These are phyloP conservation scores for Micromonas pusilla DNA, from an alignment of 139 green algal genomes.

Conservation along the genomic window DNA sequence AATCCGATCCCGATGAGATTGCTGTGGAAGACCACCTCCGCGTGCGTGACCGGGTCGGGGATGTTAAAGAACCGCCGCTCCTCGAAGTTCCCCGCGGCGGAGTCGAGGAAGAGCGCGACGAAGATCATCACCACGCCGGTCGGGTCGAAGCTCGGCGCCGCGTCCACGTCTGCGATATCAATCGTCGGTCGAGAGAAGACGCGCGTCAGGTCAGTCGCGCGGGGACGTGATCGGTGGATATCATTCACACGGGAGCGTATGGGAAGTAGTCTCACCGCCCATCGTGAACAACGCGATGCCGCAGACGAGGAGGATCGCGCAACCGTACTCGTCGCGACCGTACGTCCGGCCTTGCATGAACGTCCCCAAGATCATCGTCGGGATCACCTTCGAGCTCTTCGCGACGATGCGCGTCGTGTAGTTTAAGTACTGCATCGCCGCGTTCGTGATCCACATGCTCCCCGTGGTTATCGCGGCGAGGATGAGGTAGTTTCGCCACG, in stretches of 20 bases:
- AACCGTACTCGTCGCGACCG: slow-evolving; percentile 3
- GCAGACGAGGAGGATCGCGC: slow-evolving; percentile 37
- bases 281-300: slow-evolving; percentile 52
- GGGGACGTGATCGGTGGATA: too few species aligned
- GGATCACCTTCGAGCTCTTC: slow-evolving; percentile 54
- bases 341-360: slow-evolving; percentile 35
- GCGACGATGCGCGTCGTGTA: slow-evolving; percentile 59
- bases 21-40: slow-evolving; percentile 12
- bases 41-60: background rate
- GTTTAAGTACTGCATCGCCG: slow-evolving; percentile 54
- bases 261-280: too few species aligned
- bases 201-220: too few species aligned
- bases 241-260: too few species aligned
- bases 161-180: slow-evolving; percentile 3
- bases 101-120: slow-evolving; percentile 13
- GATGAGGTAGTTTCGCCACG: slow-evolving; percentile 40
- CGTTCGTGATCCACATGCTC: slow-evolving; percentile 56
- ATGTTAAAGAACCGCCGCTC: slow-evolving; percentile 19
- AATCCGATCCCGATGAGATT: slow-evolving; percentile 6
- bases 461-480: slow-evolving; percentile 44
- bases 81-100: slow-evolving; percentile 21
- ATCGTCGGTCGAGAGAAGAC: too few species aligned
- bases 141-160: background rate
- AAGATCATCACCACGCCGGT: background rate
- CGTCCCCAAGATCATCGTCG: slow-evolving; percentile 48